Percentiles rank a stretch among this genome's conserved stretches.
Evolutionary conservation across 768 basidiomycete genomes (phyloP).

Genomic region (Rhodotorula graminis): DNA sequence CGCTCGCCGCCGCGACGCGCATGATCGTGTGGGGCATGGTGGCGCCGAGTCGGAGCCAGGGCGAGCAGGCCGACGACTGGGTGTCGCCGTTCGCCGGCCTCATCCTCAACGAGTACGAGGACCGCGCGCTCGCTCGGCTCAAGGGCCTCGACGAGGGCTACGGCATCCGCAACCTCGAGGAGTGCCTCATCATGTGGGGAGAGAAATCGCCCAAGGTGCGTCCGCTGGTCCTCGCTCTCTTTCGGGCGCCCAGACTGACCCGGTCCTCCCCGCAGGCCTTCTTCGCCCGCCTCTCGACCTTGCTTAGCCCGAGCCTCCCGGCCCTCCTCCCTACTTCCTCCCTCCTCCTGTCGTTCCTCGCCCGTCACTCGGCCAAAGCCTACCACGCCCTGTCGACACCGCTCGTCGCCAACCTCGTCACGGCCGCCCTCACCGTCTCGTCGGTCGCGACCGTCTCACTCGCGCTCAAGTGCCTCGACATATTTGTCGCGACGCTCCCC

Average conservation of each 20-base stretch:
- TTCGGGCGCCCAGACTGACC: neutral
- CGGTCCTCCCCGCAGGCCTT: conserved; percentile 11
- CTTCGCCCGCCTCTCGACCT: conserved; percentile 16
- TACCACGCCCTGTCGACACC: conserved; percentile 32
- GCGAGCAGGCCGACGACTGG: conserved; percentile 4
- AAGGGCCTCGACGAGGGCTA: conserved; percentile 31
- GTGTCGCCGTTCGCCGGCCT: conserved; percentile 21
- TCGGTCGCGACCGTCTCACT: conserved; percentile 39
- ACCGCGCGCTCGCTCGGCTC: conserved; percentile 21
- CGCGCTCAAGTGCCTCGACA: conserved; percentile 38
- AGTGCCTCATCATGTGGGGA: conserved; percentile 31
- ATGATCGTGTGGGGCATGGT: conserved; percentile 37
- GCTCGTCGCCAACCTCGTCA: conserved; percentile 37
- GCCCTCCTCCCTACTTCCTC: conserved; percentile 26
- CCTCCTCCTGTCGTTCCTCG: conserved; percentile 33
- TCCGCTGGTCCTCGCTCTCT: neutral
- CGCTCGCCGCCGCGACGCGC: conserved; percentile 14
- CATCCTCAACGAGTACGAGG: conserved; percentile 31
- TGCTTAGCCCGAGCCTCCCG: conserved; percentile 9
- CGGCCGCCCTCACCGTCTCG: conserved; percentile 41
- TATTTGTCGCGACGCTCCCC: conserved; percentile 35
- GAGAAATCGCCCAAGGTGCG: conserved; percentile 27
- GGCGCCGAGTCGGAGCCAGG: neutral
- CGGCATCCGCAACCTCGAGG: conserved; percentile 33
- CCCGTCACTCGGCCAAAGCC: conserved; percentile 27